A percentile compares a stretch with the other conserved stretches of the same genome.
Conservation (phyloP, 2,329 filamentous ascomycete species). For the Ophiostoma angusticollis region DNA sequence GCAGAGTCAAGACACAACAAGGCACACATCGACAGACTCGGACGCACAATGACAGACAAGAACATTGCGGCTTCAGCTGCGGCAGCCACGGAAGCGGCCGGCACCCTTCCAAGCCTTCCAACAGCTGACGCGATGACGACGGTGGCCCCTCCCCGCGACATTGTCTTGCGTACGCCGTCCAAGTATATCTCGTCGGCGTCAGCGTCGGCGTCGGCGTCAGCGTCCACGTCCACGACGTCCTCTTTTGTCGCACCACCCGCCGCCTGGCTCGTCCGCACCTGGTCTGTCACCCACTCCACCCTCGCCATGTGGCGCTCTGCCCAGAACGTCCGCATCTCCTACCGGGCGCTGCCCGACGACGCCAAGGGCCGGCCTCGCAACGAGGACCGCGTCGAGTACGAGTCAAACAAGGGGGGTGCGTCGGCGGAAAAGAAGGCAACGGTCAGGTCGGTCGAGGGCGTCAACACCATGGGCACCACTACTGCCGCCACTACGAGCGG, state of each 20-base stretch:
- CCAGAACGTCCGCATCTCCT: constrained; percentile 70
- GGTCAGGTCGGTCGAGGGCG: constrained; percentile 50
- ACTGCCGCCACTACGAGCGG: constrained; percentile 10
- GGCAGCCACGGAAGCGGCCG: constrained; percentile 1
- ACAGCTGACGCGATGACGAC: not conserved
- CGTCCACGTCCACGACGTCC: constrained; percentile 14
- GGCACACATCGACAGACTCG: too few relatives aligned
- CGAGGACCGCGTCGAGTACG: constrained; percentile 63
- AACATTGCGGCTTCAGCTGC: too few relatives aligned
- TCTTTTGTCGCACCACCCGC: constrained; percentile 34
- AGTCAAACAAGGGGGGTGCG: constrained; percentile 33
- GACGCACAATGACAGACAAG: too few relatives aligned
- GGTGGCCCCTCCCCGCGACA: constrained; percentile 3
- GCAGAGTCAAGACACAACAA: too few relatives aligned
- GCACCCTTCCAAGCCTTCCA: not conserved
- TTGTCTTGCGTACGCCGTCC: constrained; percentile 34
- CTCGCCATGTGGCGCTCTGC: constrained; percentile 70
- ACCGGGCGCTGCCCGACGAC: constrained; percentile 38
- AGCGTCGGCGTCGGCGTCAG: too few relatives aligned
- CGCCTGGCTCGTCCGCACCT: constrained; percentile 51
- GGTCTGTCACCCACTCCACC: constrained; percentile 64
- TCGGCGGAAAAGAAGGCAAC: constrained; percentile 27
- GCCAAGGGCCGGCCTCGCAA: constrained; percentile 28
- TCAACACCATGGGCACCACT: constrained; percentile 38
- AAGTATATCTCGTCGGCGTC: constrained; percentile 28